These are phyloP conservation scores for Cryptosporidium felis DNA, from an alignment of 169 alveolate genomes.

Conservation along the genomic window DNA sequence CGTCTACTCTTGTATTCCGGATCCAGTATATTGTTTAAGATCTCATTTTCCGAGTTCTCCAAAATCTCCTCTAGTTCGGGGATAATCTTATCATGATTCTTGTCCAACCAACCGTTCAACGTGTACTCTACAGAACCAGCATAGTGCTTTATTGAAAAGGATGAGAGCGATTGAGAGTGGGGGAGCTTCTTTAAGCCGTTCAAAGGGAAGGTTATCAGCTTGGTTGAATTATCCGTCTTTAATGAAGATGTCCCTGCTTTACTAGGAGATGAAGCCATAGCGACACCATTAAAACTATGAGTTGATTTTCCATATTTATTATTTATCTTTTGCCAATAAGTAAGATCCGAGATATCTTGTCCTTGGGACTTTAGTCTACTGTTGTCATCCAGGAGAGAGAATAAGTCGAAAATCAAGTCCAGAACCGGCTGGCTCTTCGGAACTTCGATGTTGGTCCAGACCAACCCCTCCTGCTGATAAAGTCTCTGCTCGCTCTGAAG, in stretches of 20 bases:
- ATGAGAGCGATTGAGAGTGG: neutral
- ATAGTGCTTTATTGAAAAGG: conserved; percentile 81
- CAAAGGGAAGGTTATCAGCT: conserved; percentile 41
- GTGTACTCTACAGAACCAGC: conserved; percentile 87
- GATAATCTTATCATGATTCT: conserved; percentile 85
- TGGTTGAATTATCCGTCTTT: neutral
- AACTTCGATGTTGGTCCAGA: conserved; percentile 74
- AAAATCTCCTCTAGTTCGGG: conserved; percentile 76
- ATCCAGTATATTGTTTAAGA: conserved; percentile 47
- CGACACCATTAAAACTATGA: neutral
- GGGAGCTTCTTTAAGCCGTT: conserved; percentile 31
- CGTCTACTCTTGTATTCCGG: conserved; percentile 6
- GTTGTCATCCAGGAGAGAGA: conserved; percentile 55
- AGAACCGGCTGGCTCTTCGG: conserved; percentile 59
- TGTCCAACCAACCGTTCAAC: conserved; percentile 80
- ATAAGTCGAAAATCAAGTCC: conserved; percentile 42
- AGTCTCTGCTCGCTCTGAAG: conserved; percentile 85
- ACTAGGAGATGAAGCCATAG: conserved; percentile 22
- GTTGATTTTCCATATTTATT: conserved; percentile 53
- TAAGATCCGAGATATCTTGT: conserved; percentile 41
- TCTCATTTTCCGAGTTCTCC: conserved; percentile 69
- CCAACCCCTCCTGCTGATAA: conserved; percentile 83
- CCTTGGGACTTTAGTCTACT: conserved; percentile 66
- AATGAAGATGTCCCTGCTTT: neutral
- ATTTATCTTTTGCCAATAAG: conserved; percentile 64